Percentiles rank a stretch among this genome's conserved stretches.
Evolutionary conservation across 2,329 filamentous ascomycete species (phyloP).

Genomic region (Bretziella fagacearum): DNA sequence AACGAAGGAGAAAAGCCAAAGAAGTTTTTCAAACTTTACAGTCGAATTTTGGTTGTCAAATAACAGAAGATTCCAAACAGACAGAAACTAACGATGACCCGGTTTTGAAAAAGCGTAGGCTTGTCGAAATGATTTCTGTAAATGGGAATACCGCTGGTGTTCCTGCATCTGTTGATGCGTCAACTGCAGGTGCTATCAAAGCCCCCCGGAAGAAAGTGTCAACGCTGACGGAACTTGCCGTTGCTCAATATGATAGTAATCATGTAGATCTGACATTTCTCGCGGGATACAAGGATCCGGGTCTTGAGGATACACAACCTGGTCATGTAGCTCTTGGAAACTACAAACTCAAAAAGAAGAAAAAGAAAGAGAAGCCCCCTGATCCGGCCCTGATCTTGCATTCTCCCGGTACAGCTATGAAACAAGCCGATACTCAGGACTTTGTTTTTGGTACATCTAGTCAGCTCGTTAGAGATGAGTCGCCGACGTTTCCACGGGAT

Average conservation of each 20-base stretch:
- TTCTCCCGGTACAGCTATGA: conserved; percentile 51
- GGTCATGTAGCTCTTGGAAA: conserved; percentile 17
- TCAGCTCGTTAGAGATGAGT: conserved; percentile 58
- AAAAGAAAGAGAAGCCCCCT: conserved; percentile 24
- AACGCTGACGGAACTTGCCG: conserved; percentile 12
- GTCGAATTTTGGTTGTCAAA: neutral
- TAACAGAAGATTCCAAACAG: neutral
- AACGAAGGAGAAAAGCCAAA: conserved; percentile 1
- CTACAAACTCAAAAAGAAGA: conserved; percentile 14
- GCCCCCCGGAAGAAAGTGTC: conserved; percentile 11
- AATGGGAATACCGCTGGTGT: neutral
- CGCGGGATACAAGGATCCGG: conserved; percentile 13
- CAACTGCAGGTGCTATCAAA: conserved; percentile 5
- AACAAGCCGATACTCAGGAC: conserved; percentile 50
- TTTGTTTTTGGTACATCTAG: conserved; percentile 78
- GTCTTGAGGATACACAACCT: conserved; percentile 1
- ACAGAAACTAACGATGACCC: neutral
- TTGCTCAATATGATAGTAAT: conserved; percentile 13
- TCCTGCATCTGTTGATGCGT: too few relatives aligned
- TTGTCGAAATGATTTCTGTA: neutral
- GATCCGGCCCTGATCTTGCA: conserved; percentile 30
- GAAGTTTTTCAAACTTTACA: neutral
- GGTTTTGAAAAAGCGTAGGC: neutral
- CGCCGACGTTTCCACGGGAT: conserved; percentile 46
- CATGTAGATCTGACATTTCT: conserved; percentile 13